phyloP scores from a whole-genome alignment of 352 stramenopile genomes.

The Pythium aristosporum region DNA sequence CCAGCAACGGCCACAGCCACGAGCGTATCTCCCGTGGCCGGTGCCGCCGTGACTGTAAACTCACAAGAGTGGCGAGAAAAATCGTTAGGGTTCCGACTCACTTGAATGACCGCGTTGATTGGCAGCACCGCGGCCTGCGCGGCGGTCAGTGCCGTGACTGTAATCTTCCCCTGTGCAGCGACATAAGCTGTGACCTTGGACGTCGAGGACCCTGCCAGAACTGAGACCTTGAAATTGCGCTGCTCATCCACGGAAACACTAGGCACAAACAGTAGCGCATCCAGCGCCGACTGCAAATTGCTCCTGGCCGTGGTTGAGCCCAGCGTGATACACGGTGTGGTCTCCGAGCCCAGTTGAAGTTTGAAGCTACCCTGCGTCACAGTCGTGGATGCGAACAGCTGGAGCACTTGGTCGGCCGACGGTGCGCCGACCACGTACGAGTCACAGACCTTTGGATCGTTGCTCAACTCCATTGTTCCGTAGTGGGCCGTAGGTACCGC shows the following conservation, averaged over 20 bases:
- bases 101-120: conserved; percentile 47
- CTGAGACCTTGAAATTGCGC: conserved; percentile 55
- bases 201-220: conserved; percentile 39
- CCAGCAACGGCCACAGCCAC: conserved; percentile 35
- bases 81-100: conserved; percentile 75
- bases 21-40: conserved; percentile 18
- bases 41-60: conserved; percentile 34
- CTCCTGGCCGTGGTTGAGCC: conserved; percentile 28
- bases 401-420: conserved; percentile 62
- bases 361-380: conserved; percentile 54
- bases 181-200: conserved; percentile 51
- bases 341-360: conserved; percentile 51
- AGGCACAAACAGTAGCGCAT: conserved; percentile 45
- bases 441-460: conserved; percentile 46
- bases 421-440: conserved; percentile 62
- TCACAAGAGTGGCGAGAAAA: conserved; percentile 63
- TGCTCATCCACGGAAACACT: conserved; percentile 45
- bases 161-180: conserved; percentile 24
- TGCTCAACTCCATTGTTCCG: conserved; percentile 59
- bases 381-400: conserved; percentile 67
- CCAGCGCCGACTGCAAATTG: conserved; percentile 37
- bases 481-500: conserved; percentile 39
- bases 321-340: conserved; percentile 55
- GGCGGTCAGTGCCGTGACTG: conserved; percentile 38
- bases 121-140: conserved; percentile 33